Evolutionary conservation across 129 eudicot genomes (phyloP), one percentile per base, ranked within the genome.

Genomic region (Pittosporum tobira): DNA sequence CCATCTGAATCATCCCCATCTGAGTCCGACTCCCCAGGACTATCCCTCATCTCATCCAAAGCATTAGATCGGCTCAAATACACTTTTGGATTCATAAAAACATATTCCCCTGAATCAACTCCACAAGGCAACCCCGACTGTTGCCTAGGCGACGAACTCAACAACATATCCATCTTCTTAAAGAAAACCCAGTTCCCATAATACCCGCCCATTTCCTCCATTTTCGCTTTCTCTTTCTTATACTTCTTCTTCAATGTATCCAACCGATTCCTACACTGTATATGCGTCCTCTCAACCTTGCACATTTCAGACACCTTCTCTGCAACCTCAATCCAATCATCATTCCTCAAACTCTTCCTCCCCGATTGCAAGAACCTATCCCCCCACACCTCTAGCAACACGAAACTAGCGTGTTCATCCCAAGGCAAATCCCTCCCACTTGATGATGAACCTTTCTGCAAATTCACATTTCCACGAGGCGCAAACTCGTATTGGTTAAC

Each of bases 51-150:
- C 60, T 93, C 99, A 75, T 87, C 99, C 58, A 79, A 72, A 21
- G 81, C 90, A 57, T 91, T 91, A 5, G 90, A 78, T 59, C 66
- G 82, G 48, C 84, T 75, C 74, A 91, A 70, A 71, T 91, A 91
- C 30, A 86, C 90, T 2, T 78, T 64, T 0, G 90, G 82, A 57
- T 86, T 83, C 98, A 83, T 86, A 70, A 91, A 91, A 64, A 86
- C 98, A 53, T 86, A 91, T 49, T 91, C 98, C 70, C 96, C 98
- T 0, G 96, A 86, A 81, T 91, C 96, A 44, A 91, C 75, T 29
- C 98, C 96, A 62, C 98, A 86, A 3, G 90, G 87, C 69, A 91
- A 76, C 48, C 96, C 96, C 26, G 66, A 56, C 40, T 79, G 79
- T 21, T 83, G 94, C 59, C 78, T 68, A 25, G 65, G 64, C 24